phyloP scores from a whole-genome alignment of 2,329 filamentous ascomycete species.

The Madurella fahalii region DNA sequence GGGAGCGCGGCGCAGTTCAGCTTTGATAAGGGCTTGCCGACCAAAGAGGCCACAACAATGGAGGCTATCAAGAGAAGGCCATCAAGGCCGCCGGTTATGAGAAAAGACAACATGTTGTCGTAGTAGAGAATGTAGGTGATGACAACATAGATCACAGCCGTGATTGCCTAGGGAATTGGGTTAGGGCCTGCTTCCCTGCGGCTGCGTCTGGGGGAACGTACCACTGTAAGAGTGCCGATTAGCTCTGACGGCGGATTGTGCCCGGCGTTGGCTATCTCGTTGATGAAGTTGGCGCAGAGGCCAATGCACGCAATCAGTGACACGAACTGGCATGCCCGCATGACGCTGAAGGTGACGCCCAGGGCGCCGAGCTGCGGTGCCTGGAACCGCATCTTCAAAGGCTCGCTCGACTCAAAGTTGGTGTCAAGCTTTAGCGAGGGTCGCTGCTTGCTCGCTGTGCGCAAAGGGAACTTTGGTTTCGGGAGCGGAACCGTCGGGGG shows the following conservation, averaged over 20 bases:
- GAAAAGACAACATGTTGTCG: conserved; percentile 24
- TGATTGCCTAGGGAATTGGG: conserved; percentile 13
- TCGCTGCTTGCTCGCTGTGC: conserved; percentile 23
- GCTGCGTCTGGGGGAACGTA: conserved; percentile 9
- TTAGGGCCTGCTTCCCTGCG: conserved; percentile 1
- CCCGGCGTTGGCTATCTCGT: conserved; percentile 17
- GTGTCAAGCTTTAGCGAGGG: conserved; percentile 24
- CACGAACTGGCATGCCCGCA: conserved; percentile 22
- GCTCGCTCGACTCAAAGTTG: neutral
- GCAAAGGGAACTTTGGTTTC: conserved; percentile 22
- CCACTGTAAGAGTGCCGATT: conserved; percentile 24
- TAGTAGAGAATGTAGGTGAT: conserved; percentile 28
- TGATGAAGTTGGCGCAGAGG: conserved; percentile 24
- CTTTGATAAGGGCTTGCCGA: conserved; percentile 23
- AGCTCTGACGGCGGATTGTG: conserved; percentile 22
- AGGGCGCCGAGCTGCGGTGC: conserved; percentile 24
- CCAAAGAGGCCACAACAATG: conserved; percentile 24
- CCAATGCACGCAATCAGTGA: conserved; percentile 23
- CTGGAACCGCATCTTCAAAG: conserved; percentile 20
- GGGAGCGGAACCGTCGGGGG: conserved; percentile 24
- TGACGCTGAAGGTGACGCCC: conserved; percentile 22
- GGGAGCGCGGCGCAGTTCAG: conserved; percentile 22
- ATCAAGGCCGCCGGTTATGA: conserved; percentile 20
- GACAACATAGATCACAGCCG: conserved; percentile 22
- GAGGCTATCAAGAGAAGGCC: conserved; percentile 22